phyloP scores from a whole-genome alignment of 139 green algal species.

The Asterochloris erici region DNA sequence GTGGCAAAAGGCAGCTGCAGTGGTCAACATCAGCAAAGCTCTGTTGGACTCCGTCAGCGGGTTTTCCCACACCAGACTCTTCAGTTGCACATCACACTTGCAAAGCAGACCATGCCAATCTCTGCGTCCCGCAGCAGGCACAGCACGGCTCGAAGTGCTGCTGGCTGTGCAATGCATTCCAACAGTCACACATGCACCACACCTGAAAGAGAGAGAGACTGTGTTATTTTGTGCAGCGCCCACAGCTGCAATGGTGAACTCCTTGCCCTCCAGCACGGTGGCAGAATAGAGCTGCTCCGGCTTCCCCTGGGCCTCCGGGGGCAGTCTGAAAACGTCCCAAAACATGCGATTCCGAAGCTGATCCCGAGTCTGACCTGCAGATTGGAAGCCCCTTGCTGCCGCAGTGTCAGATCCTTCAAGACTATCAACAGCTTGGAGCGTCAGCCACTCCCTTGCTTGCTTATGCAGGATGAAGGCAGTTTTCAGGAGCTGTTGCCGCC shows the following conservation, averaged over 20 bases:
- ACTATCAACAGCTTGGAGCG: too few relatives aligned
- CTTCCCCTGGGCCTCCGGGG: neutral
- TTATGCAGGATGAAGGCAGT: too few relatives aligned
- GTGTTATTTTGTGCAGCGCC: neutral
- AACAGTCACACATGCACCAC: too few relatives aligned
- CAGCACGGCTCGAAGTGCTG: neutral
- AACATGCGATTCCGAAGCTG: neutral
- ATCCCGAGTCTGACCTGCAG: neutral
- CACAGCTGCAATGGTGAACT: constrained; percentile 4
- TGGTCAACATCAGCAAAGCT: too few relatives aligned
- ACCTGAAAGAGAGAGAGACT: constrained; percentile 13
- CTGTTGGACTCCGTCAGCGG: neutral
- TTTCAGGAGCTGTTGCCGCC: too few relatives aligned
- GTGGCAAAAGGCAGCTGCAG: too few relatives aligned
- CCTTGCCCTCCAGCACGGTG: neutral
- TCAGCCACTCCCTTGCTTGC: too few relatives aligned
- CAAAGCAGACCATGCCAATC: neutral
- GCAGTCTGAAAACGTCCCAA: constrained; percentile 7
- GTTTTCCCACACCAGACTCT: neutral
- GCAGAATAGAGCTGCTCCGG: constrained; percentile 1
- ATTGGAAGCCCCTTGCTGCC: too few relatives aligned
- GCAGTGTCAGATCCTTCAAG: too few relatives aligned
- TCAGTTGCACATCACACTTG: neutral
- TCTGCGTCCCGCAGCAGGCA: neutral
- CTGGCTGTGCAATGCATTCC: neutral